Evolutionary conservation across 2,329 filamentous ascomycete species (phyloP), one percentile per base, ranked within the genome.

Genomic region (Plenodomus tracheiphilus): DNA sequence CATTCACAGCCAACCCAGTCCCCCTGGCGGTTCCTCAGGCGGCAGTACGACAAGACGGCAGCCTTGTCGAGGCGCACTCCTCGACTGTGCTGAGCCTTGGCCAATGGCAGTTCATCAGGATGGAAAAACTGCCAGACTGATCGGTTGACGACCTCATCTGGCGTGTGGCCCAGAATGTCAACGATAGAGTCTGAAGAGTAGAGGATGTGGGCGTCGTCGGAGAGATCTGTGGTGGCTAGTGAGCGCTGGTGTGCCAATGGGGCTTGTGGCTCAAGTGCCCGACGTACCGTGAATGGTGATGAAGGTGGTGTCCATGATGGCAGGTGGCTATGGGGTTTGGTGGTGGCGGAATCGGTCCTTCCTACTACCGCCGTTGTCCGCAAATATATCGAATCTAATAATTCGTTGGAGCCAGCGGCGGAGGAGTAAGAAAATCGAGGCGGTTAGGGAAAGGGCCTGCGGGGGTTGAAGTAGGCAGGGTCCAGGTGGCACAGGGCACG

Each of bases 261-360:
- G 16, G 13, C 11, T n/a, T 38, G 21, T 37, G 42, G 50, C 42
- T 17, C 10, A 47, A 54, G 85, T 77, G n/a, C n/a, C n/a, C n/a
- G n/a, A n/a, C n/a, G n/a, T 75, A 89, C 90, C 90, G 70, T 94
- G 90, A 68, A 95, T 94, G 60, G 89, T 91, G 76, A 95, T 94
- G 75, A 95, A 95, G 25, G 90, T 94, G 60, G 88, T 88, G 74
- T 92, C 88, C 88, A 71, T 71, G 41, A 49, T 58, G 56, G 49
- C 51, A 40, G 46, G 38, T 41, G 35, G 32, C 8, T 16, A 16
- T 43, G 34, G 39, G 32, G 39, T 17, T 42, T 32, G n/a, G 16
- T 18, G 15, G n/a, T 34, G 30, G 28, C 32, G 3, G 22, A 34
- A 17, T 40, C 18, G 16, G 37, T 48, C 43, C 32, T 43, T 46